phyloP scores from a whole-genome alignment of 768 basidiomycete species.

The Exsudoporus frostii region DNA sequence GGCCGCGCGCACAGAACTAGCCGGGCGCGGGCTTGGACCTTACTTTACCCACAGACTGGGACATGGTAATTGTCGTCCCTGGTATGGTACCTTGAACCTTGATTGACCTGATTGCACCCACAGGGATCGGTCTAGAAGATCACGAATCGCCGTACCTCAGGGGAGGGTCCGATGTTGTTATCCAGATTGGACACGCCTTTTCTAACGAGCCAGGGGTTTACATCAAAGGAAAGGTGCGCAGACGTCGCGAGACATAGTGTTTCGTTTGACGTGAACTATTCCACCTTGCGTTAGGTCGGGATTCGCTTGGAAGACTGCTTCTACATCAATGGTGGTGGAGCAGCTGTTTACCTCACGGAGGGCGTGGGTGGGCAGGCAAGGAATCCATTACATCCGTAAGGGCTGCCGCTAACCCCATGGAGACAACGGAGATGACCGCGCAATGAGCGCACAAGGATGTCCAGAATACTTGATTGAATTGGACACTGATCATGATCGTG shows the following conservation, averaged over 20 bases:
- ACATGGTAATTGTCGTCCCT: slow-evolving; percentile 50
- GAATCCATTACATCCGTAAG: slow-evolving; percentile 36
- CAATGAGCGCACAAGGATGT: neutral
- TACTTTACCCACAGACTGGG: slow-evolving; percentile 83
- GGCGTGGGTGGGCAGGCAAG: slow-evolving; percentile 58
- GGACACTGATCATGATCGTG: slow-evolving; percentile 1
- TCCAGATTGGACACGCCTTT: slow-evolving; percentile 68
- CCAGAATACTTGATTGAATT: neutral
- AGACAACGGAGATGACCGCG: slow-evolving; percentile 21
- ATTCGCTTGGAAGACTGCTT: slow-evolving; percentile 85
- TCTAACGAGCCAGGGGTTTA: slow-evolving; percentile 81
- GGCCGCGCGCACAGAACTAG: slow-evolving; percentile 55
- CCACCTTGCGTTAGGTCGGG: slow-evolving; percentile 50
- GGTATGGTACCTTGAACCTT: slow-evolving; percentile 9
- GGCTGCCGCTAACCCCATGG: slow-evolving; percentile 9
- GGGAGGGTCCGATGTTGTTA: slow-evolving; percentile 58
- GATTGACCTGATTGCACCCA: slow-evolving; percentile 7
- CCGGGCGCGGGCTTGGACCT: slow-evolving; percentile 39
- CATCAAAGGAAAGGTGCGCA: slow-evolving; percentile 61
- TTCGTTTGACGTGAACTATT: slow-evolving; percentile 3
- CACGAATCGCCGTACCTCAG: slow-evolving; percentile 82
- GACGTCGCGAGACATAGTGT: neutral
- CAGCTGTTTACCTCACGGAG: slow-evolving; percentile 56
- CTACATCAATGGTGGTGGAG: slow-evolving; percentile 55
- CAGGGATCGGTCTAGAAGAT: slow-evolving; percentile 81